phyloP scores from a whole-genome alignment of 179 eudicot genomes.

The Silene noctiflora region DNA sequence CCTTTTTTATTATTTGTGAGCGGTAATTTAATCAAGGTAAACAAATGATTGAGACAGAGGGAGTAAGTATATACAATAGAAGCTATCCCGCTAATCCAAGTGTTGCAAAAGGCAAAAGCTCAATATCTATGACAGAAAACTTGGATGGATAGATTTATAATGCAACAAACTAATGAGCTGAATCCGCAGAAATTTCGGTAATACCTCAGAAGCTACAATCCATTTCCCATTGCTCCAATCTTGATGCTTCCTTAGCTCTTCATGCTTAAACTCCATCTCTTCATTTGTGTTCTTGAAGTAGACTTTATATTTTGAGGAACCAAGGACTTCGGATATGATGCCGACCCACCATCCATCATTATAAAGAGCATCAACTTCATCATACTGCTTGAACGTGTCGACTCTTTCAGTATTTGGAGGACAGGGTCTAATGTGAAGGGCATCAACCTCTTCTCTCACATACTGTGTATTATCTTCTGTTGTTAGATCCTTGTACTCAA shows the following conservation, averaged over 20 bases:
- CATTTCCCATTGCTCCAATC: conserved; percentile 87
- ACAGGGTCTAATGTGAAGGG: conserved; percentile 58
- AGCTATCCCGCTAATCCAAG: too few species aligned
- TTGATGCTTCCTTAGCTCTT: conserved; percentile 67
- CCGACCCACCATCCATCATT: conserved; percentile 98
- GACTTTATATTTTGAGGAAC: conserved; percentile 47
- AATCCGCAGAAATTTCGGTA: not conserved
- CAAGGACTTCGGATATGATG: conserved; percentile 50
- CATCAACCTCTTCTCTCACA: conserved; percentile 65
- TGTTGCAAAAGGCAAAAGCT: too few species aligned
- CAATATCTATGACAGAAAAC: too few species aligned
- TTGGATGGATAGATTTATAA: too few species aligned
- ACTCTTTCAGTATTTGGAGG: conserved; percentile 49
- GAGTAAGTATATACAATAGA: too few species aligned
- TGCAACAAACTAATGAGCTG: too few species aligned
- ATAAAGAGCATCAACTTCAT: conserved; percentile 79
- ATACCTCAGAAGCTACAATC: conserved; percentile 60
- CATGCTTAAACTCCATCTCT: conserved; percentile 51
- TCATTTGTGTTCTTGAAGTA: conserved; percentile 57
- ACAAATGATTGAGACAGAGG: too few species aligned
- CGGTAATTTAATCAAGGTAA: too few species aligned
- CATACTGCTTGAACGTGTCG: conserved; percentile 44
- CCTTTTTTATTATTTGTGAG: too few species aligned
- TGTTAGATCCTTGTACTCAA: conserved; percentile 61
- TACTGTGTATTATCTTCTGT: conserved; percentile 59